These are phyloP conservation scores for Solanum raphanifolium DNA, from an alignment of 257 asterid species.

Conservation along the genomic window DNA sequence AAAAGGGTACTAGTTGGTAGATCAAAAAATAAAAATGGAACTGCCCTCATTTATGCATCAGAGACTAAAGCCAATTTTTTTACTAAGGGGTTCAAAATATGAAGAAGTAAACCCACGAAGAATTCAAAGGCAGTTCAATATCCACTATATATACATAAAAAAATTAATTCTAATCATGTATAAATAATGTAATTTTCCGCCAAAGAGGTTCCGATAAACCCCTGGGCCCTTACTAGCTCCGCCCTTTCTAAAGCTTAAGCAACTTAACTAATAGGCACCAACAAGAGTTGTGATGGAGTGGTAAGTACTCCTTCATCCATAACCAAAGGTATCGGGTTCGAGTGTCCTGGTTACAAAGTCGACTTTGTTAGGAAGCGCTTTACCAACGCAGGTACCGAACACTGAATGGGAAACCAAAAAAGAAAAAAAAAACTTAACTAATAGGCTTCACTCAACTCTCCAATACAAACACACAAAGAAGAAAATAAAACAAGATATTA, in stretches of 20 bases:
- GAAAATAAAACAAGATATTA: background rate
- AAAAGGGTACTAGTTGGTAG: background rate
- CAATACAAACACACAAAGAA: background rate
- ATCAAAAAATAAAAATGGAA: background rate
- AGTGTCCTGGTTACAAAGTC: too few relatives aligned
- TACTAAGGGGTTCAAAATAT: background rate
- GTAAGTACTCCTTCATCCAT: too few relatives aligned
- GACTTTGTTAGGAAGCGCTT: too few relatives aligned
- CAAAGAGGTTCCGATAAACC: background rate
- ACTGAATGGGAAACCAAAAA: too few relatives aligned
- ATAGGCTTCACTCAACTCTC: background rate
- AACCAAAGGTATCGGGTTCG: too few relatives aligned
- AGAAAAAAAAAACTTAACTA: background rate
- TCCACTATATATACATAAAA: background rate
- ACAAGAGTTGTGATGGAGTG: too few relatives aligned
- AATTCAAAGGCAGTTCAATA: background rate
- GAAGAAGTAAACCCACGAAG: background rate
- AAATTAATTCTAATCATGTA: too few relatives aligned
- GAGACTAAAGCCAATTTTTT: background rate
- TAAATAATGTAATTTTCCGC: background rate
- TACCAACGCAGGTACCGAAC: too few relatives aligned
- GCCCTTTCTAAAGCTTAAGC: background rate
- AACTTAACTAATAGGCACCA: background rate
- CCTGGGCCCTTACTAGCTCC: background rate
- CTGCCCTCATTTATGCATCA: background rate